Percentiles rank a stretch among this genome's conserved stretches.
Evolutionary conservation across 176 grass and related monocot genomes (phyloP).

Genomic region (Olyra latifolia): DNA sequence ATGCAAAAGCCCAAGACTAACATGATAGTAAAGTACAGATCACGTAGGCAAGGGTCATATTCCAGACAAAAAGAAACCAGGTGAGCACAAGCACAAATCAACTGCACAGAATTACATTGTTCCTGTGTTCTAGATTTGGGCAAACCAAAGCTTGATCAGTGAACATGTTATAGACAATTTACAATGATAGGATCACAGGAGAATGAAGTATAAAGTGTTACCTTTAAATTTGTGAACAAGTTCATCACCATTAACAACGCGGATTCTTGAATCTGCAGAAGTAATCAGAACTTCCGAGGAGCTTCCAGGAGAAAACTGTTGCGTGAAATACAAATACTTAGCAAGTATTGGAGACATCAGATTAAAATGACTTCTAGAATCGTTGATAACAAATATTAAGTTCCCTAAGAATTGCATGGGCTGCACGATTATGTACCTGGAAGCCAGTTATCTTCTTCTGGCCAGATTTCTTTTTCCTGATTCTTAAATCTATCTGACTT

Average conservation of each 20-base stretch:
- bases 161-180: background rate
- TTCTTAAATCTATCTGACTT: conserved; percentile 78
- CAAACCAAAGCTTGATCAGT: background rate
- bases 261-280: conserved; percentile 98
- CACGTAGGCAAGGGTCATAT: background rate
- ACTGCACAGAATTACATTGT: background rate
- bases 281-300: conserved; percentile 91
- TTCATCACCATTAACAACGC: conserved; percentile 87
- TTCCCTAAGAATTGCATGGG: background rate
- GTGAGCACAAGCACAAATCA: background rate
- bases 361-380: background rate
- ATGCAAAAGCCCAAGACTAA: background rate
- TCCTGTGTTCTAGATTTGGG: background rate
- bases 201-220: conserved; percentile 15
- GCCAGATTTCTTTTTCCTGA: conserved; percentile 84
- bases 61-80: background rate
- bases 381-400: background rate
- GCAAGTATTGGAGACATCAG: background rate
- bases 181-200: background rate
- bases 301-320: conserved; percentile 96
- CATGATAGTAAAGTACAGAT: background rate
- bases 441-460: conserved; percentile 99
- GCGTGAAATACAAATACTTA: conserved; percentile 25
- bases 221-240: conserved; percentile 99
- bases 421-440: conserved; percentile 56